Conservation (phyloP, 208 protist genomes). For the Trypanosoma cruzi region DNA sequence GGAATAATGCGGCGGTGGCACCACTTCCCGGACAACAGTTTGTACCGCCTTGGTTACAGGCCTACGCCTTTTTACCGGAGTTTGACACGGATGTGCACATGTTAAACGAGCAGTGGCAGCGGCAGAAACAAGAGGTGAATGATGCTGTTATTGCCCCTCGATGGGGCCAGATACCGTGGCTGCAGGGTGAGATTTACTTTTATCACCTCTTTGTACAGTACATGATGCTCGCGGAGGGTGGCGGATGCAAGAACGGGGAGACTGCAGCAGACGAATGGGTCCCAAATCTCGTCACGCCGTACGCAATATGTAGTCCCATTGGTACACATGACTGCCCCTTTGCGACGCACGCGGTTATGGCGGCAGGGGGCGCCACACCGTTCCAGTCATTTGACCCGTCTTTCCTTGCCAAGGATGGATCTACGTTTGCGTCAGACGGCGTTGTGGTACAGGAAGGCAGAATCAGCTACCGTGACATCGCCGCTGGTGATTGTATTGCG, state of each 20-base stretch:
- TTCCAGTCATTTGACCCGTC: slow-evolving; percentile 14
- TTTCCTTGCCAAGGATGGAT: slow-evolving; percentile 19
- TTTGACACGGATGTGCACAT: slow-evolving; percentile 19
- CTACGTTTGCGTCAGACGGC: neutral
- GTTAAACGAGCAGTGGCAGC: neutral
- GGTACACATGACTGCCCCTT: slow-evolving; percentile 2
- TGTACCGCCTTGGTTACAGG: slow-evolving; percentile 73
- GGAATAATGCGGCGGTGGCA: slow-evolving; percentile 53
- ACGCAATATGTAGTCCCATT: slow-evolving; percentile 36
- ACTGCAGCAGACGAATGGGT: neutral
- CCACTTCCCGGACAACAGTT: slow-evolving; percentile 63
- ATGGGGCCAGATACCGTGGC: slow-evolving; percentile 90
- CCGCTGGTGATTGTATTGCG: slow-evolving; percentile 3
- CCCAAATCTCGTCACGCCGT: slow-evolving; percentile 62
- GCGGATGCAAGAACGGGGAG: neutral
- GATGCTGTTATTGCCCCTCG: slow-evolving; percentile 38
- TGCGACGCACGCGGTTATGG: slow-evolving; percentile 8
- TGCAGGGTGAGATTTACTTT: slow-evolving; percentile 91
- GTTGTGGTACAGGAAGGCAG: slow-evolving; percentile 3
- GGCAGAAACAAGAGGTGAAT: neutral
- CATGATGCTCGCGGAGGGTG: slow-evolving; percentile 40
- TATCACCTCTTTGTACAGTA: slow-evolving; percentile 88
- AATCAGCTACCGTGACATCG: slow-evolving; percentile 4
- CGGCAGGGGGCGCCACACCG: neutral
- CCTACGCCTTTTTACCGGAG: slow-evolving; percentile 62